phyloP scores from a whole-genome alignment of 1,284 basidiomycete genomes.

The Fomitiporia mediterranea region DNA sequence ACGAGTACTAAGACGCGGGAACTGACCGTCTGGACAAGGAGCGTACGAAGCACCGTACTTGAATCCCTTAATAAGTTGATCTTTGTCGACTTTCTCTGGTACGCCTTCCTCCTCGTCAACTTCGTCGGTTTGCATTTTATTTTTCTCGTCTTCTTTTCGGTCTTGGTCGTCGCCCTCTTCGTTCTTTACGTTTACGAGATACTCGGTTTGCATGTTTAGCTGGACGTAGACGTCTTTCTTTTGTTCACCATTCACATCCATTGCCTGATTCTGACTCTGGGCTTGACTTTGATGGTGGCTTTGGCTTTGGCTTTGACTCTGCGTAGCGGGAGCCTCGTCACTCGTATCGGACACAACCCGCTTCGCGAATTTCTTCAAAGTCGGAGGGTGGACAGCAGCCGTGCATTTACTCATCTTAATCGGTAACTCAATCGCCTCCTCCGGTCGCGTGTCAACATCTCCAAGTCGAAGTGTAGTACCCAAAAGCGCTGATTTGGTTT shows the following conservation, averaged over 20 bases:
- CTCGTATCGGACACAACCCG: slow-evolving; percentile 27
- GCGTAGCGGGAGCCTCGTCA: slow-evolving; percentile 21
- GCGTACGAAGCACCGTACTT: slow-evolving; percentile 90
- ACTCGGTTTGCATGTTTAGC: slow-evolving; percentile 55
- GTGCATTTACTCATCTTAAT: slow-evolving; percentile 86
- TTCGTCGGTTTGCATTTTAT: too few species aligned
- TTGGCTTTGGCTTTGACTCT: too few species aligned
- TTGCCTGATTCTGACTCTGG: slow-evolving; percentile 7
- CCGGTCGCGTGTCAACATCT: slow-evolving; percentile 55
- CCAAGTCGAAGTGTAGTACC: slow-evolving; percentile 71
- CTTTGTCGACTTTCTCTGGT: slow-evolving; percentile 59
- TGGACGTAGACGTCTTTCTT: slow-evolving; percentile 43
- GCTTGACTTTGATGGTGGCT: too few species aligned
- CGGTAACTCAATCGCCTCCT: slow-evolving; percentile 70
- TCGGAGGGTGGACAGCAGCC: slow-evolving; percentile 63
- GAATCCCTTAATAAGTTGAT: slow-evolving; percentile 78
- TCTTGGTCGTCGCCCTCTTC: slow-evolving; percentile 29
- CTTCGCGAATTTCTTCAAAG: slow-evolving; percentile 78
- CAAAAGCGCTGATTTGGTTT: slow-evolving; percentile 61
- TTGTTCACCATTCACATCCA: slow-evolving; percentile 27
- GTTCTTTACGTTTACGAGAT: slow-evolving; percentile 42
- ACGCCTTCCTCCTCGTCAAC: slow-evolving; percentile 30
- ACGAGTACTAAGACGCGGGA: slow-evolving; percentile 63
- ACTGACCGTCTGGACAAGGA: slow-evolving; percentile 78
- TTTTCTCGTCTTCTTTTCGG: slow-evolving; percentile 19